Evolutionary conservation across 2,329 filamentous ascomycete genomes (phyloP), one percentile per base, ranked within the genome.

Genomic region (Zarea fungicola): DNA sequence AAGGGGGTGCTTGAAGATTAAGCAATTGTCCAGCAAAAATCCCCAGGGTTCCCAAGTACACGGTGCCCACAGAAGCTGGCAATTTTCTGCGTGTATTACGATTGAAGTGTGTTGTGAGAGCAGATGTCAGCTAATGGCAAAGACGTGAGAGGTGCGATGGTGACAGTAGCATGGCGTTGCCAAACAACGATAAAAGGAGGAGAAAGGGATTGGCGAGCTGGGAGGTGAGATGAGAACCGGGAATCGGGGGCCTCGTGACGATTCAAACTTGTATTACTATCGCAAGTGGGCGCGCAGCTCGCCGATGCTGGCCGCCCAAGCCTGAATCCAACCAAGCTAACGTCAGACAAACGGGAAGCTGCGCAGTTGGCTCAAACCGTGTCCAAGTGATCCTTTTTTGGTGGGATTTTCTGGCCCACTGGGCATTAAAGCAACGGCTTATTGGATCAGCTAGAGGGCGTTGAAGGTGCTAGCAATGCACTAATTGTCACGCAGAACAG

Each of bases 241-340:
- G 29, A 34, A 37, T 42, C 46, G 37, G 36, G 37, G 45, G 8
- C 43, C 45, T 28, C 28, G 37, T 48, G 36, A 48, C 36, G 36
- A 14, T 34, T 19, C 1, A 26, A 23, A 9, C 22, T 47, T 14
- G 26, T 31, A 39, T 29, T 39, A 16, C 28, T 48, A 29, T 21
- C 21, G 28, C 37, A 34, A 14, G 28, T 14, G 28, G 28, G 8
- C 9, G 7, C 26, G 31, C 37, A 19, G 31, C 18, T 25, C 25
- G 48, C 48, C 48, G 48, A 44, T 39, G 48, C 40, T 49, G 39
- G 48, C 48, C 48, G 48, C 23, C 26, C 21, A 16, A 21, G n/a
- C 32, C 31, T 10, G 23, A 22, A 28, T 18, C 21, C 9, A 25
- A 26, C 28, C 21, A n/a, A 22, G 42, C 9, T 22, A 48, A 42